These are phyloP conservation scores for Sporothrix globosa DNA, from an alignment of 2,329 filamentous ascomycete genomes.

Conservation along the genomic window DNA sequence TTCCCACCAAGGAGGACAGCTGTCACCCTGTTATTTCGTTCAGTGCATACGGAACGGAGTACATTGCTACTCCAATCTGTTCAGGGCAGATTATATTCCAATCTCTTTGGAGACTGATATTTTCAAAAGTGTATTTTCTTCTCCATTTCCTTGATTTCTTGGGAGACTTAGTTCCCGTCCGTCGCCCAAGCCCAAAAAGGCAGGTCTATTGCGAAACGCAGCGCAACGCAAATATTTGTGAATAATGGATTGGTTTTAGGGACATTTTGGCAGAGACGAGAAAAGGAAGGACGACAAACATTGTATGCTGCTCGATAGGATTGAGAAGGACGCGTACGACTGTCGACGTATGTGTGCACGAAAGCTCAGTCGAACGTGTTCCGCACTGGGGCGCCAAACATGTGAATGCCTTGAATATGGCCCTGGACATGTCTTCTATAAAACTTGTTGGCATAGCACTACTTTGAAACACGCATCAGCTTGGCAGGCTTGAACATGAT, in stretches of 20 bases:
- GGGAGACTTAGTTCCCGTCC: background rate
- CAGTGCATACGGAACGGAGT: background rate
- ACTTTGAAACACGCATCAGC: background rate
- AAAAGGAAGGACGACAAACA: too few relatives aligned
- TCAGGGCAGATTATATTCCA: constrained; percentile 22
- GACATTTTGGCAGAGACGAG: too few relatives aligned
- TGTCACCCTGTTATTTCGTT: background rate
- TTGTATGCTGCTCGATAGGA: background rate
- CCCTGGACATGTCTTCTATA: background rate
- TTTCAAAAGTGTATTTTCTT: background rate
- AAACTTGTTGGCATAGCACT: background rate
- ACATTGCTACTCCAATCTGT: background rate
- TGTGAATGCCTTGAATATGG: background rate
- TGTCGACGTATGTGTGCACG: background rate
- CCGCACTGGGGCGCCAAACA: background rate
- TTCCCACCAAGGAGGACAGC: background rate
- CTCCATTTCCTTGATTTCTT: constrained; percentile 2
- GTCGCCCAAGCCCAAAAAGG: constrained; percentile 30
- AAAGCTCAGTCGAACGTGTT: background rate
- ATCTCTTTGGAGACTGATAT: background rate
- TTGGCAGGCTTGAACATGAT: background rate
- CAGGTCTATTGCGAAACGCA: constrained; percentile 25
- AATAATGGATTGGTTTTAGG: constrained; percentile 25
- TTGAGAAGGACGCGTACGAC: background rate
- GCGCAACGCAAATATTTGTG: constrained; percentile 21